These are phyloP conservation scores for Populus hybrid DNA, from an alignment of 441 rosid genomes.

Conservation along the genomic window DNA sequence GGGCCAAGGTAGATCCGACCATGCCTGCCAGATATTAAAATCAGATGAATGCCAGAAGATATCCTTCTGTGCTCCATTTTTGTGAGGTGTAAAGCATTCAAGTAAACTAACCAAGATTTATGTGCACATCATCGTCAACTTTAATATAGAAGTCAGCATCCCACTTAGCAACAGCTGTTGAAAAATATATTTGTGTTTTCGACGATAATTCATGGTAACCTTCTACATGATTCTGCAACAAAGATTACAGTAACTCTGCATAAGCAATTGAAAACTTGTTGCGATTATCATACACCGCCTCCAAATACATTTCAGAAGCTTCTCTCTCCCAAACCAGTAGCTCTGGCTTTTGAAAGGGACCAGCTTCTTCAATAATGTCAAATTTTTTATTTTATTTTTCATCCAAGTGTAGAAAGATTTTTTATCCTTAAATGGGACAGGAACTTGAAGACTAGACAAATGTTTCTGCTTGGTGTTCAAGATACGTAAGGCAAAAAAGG, in stretches of 20 bases:
- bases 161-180: conserved; percentile 81
- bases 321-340: conserved; percentile 3
- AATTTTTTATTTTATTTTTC: not conserved
- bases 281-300: not conserved
- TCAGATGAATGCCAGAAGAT: conserved; percentile 13
- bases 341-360: not conserved
- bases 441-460: not conserved
- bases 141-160: conserved; percentile 95
- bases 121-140: conserved; percentile 89
- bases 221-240: conserved; percentile 82
- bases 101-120: conserved; percentile 76
- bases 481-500: not conserved
- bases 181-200: conserved; percentile 79
- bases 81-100: conserved; percentile 13
- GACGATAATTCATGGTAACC: conserved; percentile 83
- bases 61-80: conserved; percentile 3
- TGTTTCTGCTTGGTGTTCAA: not conserved
- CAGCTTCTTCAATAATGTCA: not conserved
- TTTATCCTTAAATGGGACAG: not conserved
- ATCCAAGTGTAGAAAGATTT: not conserved
- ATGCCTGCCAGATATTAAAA: conserved; percentile 48
- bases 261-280: not conserved
- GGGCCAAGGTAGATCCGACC: conserved; percentile 87
- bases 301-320: not conserved
- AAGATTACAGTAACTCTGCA: conserved; percentile 6